Base-by-base conservation (phyloP, 2,329 filamentous ascomycete species). In the Aspergillus viridinutans region DNA sequence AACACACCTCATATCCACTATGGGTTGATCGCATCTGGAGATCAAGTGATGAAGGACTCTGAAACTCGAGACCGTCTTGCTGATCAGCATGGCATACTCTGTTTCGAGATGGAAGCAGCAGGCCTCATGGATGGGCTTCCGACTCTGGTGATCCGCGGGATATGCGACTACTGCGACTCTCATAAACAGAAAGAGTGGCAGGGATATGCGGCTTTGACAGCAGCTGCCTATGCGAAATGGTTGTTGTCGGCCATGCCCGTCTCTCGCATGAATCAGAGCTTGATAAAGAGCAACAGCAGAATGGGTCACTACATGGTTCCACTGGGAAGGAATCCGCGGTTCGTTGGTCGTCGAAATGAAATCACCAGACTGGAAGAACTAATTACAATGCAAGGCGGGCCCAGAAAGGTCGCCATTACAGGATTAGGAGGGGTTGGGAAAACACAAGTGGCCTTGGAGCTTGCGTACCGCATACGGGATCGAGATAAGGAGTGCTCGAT, bases 391-490 rank as follows among this genome's bases (percentile, higher is more conserved):
- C 14, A 45, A 45, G 47, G 43, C 38, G 23, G 38, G n/a, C 47
- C 51, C 25, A 48, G 47, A 21, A 48, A 32, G 14, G 20, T 54
- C 4, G 58, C 58, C 4, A 42, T 60, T 20, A 38, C 47, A 2
- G 60, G 61, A 4, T 48, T 63, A 9, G 61, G 61, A n/a, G 60
- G 58, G 7, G 50, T 60, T 0, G 53, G 66, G 32, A 69, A 69
- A 49, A 61, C 67, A 2, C 66, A 69, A 49, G 38, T 69, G 38
- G 68, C 66, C 3, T 61, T 70, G 38, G 64, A 69, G 49, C 58
- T 65, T 26, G 61, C 64, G 7, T 63, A 67, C 50, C 61, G 57
- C 4, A 28, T 63, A 21, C 58, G 48, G 17, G 58, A 66, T 9
- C 20, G 20, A 43, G 42, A 53, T 49, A 60, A 60, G 6, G 45